Percentiles rank a stretch among this genome's conserved stretches.
Evolutionary conservation across 73 alveolate species (phyloP).

Genomic region (Paramecium octaurelia): DNA sequence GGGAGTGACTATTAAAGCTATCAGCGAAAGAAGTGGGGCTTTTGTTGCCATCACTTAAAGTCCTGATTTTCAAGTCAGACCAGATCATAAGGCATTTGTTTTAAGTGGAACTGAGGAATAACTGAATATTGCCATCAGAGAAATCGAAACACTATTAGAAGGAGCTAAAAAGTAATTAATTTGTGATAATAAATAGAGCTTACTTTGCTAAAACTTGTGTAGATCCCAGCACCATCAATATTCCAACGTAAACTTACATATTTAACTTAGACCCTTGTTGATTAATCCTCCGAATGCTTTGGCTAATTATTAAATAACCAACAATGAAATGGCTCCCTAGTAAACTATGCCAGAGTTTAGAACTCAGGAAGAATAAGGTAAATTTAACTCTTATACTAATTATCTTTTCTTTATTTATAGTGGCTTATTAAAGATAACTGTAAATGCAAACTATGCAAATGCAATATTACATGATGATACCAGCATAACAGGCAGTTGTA

Average conservation of each 20-base stretch:
- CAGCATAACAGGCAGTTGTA: slow-evolving; percentile 48
- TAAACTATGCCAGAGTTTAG: slow-evolving; percentile 21
- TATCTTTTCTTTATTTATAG: not conserved
- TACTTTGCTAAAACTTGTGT: slow-evolving; percentile 39
- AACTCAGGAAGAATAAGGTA: slow-evolving; percentile 50
- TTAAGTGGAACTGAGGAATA: slow-evolving; percentile 44
- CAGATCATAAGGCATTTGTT: slow-evolving; percentile 48
- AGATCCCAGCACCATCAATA: slow-evolving; percentile 42
- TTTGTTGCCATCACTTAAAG: slow-evolving; percentile 68
- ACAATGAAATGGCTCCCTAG: not conserved
- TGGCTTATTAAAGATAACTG: slow-evolving; percentile 22
- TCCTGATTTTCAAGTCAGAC: slow-evolving; percentile 42
- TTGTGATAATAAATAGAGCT: not conserved
- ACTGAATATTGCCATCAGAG: slow-evolving; percentile 19
- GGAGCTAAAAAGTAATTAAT: slow-evolving; percentile 37
- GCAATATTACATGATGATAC: slow-evolving; percentile 49
- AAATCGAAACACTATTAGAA: slow-evolving; percentile 14
- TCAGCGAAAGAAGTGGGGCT: slow-evolving; percentile 73
- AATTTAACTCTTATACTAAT: not conserved
- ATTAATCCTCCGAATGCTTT: slow-evolving; percentile 37
- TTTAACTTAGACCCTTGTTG: not conserved
- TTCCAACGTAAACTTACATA: not conserved
- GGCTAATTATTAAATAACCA: not conserved
- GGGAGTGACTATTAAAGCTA: slow-evolving; percentile 78
- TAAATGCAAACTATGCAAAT: slow-evolving; percentile 1